These are phyloP conservation scores for Xerocomellus intermedius DNA, from an alignment of 768 basidiomycete species.

Conservation along the genomic window DNA sequence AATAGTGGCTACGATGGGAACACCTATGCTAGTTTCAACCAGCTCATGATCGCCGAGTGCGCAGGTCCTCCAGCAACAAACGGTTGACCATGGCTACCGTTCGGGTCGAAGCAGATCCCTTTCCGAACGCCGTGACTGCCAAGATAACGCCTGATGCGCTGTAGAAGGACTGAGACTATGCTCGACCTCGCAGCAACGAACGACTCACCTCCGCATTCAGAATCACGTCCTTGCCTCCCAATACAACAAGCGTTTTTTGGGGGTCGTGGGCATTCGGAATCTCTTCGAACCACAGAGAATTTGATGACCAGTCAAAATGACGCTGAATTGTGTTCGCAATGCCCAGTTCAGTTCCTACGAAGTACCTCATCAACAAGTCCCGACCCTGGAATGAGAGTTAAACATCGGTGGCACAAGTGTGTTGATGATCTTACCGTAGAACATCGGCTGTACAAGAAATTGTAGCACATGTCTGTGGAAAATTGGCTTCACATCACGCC, in stretches of 20 bases:
- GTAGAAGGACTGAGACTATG: slow-evolving; percentile 4
- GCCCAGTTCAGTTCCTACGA: slow-evolving; percentile 84
- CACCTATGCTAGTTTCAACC: slow-evolving; percentile 43
- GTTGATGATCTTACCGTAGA: slow-evolving; percentile 45
- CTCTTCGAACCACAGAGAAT: slow-evolving; percentile 88
- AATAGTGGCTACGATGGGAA: slow-evolving; percentile 1
- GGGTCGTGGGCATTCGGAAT: slow-evolving; percentile 78
- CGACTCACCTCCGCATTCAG: slow-evolving; percentile 62
- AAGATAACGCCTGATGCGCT: slow-evolving; percentile 76
- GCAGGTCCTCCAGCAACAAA: slow-evolving; percentile 51
- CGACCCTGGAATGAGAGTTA: slow-evolving; percentile 49
- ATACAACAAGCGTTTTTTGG: slow-evolving; percentile 63
- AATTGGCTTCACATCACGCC: not conserved
- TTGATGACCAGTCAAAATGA: slow-evolving; percentile 83
- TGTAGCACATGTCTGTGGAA: slow-evolving; percentile 77
- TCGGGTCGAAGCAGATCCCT: slow-evolving; percentile 61
- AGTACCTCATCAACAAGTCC: slow-evolving; percentile 82
- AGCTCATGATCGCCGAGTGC: slow-evolving; percentile 57
- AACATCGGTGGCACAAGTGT: slow-evolving; percentile 1
- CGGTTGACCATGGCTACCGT: slow-evolving; percentile 63
- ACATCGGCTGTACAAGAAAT: slow-evolving; percentile 78
- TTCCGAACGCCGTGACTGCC: slow-evolving; percentile 70
- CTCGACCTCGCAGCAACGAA: not conserved
- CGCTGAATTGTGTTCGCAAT: slow-evolving; percentile 82
- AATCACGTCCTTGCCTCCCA: slow-evolving; percentile 84